Base-by-base conservation (phyloP, 2,329 filamentous ascomycete genomes). In the Claviceps spartinae region DNA sequence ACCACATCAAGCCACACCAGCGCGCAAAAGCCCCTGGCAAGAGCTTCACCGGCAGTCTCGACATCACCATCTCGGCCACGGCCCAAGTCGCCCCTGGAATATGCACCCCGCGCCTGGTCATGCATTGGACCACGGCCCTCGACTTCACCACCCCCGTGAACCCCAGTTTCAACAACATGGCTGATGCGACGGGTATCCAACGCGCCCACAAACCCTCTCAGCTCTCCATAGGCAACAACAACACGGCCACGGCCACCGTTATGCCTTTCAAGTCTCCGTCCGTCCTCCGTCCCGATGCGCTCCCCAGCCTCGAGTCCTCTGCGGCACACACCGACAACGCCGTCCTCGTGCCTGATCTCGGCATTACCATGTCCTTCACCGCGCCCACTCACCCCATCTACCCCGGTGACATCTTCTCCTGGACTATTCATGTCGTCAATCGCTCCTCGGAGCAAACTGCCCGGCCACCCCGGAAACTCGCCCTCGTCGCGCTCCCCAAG, bases 391-490 rank as follows among this genome's bases (percentile, higher is more conserved):
- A 67, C 22, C 72, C 75, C 50, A 72, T 87, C 24, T 73, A 72
- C 53, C 76, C 81, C 0, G 84, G 84, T 40, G 75, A 86, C 46
- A 72, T 81, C 48, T 89, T 93, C 63, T 71, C 72, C 42, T 88
- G 87, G 82, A 77, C 76, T 37, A 75, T 90, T 16, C 85, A 88
- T 61, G 81, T 90, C 40, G 83, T 88, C 57, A 93, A 91, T 65
- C 79, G 83, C 48, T 80, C 78, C 47, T 69, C 71, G 42, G 75
- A 69, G 30, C 67, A 61, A 52, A 58, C 55, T n/a, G 68, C 72
- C 37, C 59, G 65, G 0, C 62, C 69, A 2, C 68, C 77, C 2
- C 79, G 86, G 49, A 86, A 87, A 61, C 74, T 93, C 40, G 84
- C 85, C 26, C 72, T 91, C 20, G 67, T 86, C 26, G 79, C 80